phyloP scores from a whole-genome alignment of 2,329 filamentous ascomycete species.

The Alternaria hordeiaustralica region DNA sequence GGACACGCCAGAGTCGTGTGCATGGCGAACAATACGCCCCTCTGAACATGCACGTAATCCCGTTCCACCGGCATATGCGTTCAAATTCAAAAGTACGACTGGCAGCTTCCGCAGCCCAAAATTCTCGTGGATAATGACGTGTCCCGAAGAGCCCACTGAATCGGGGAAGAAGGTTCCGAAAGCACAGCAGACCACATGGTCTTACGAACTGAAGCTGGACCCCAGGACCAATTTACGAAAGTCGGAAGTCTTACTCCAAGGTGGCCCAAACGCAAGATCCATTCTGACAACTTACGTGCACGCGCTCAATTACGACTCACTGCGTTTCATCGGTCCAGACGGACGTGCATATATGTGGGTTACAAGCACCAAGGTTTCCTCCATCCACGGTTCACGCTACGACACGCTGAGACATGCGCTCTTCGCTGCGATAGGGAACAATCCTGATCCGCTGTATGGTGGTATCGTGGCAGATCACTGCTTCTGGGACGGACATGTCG shows the following conservation, averaged over 20 bases:
- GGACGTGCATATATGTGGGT: slow-evolving; percentile 41
- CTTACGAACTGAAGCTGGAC: slow-evolving; percentile 38
- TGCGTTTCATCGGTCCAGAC: slow-evolving; percentile 40
- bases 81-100: slow-evolving; percentile 34
- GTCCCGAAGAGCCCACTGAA: not conserved
- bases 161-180: slow-evolving; percentile 1
- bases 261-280: slow-evolving; percentile 14
- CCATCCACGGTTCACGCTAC: slow-evolving; percentile 31
- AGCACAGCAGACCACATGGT: slow-evolving; percentile 23
- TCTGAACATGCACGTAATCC: slow-evolving; percentile 20
- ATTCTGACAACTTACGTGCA: slow-evolving; percentile 42
- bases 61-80: slow-evolving; percentile 23
- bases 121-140: slow-evolving; percentile 38
- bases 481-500: slow-evolving; percentile 41
- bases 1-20: slow-evolving; percentile 25
- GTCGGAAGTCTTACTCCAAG: slow-evolving; percentile 28
- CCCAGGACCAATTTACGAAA: slow-evolving; percentile 30
- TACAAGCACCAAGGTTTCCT: slow-evolving; percentile 32
- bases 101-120: slow-evolving; percentile 34
- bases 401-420: slow-evolving; percentile 43
- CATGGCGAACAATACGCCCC: slow-evolving; percentile 31
- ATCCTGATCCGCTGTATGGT: slow-evolving; percentile 40
- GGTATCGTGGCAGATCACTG: slow-evolving; percentile 46
- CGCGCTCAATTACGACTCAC: slow-evolving; percentile 39
- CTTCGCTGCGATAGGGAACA: slow-evolving; percentile 28